Evolutionary conservation across 164 flowering plant species (phyloP).

Genomic region (Piper betle): DNA sequence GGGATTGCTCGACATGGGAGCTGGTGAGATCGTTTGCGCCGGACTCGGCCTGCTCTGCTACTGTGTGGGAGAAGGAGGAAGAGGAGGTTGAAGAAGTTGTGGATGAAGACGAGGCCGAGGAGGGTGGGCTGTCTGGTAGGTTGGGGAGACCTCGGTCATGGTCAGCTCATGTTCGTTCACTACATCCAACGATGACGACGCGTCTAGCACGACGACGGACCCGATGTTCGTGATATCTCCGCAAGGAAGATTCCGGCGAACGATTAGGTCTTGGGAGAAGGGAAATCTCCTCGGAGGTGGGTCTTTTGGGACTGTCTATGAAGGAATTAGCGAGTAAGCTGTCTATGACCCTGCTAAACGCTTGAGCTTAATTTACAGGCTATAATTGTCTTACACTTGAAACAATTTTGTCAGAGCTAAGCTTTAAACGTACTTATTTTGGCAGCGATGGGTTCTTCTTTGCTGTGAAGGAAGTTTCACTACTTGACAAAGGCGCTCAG

Average conservation of each 20-base stretch:
- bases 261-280: constrained; percentile 45
- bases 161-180: constrained; percentile 53
- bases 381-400: not conserved
- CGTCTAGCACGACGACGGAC: constrained; percentile 58
- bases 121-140: constrained; percentile 18
- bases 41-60: constrained; percentile 3
- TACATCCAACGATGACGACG: constrained; percentile 35
- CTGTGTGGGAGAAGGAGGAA: constrained; percentile 1
- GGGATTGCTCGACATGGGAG: constrained; percentile 56
- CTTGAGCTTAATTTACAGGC: not conserved
- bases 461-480: constrained; percentile 88
- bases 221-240: constrained; percentile 52
- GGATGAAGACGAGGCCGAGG: constrained; percentile 10
- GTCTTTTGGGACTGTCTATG: constrained; percentile 85
- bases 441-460: constrained; percentile 80
- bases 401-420: not conserved
- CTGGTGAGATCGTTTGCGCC: constrained; percentile 41
- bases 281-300: constrained; percentile 81
- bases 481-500: constrained; percentile 72
- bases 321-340: constrained; percentile 88
- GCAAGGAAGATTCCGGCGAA: constrained; percentile 29
- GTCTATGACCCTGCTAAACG: not conserved
- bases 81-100: constrained; percentile 12
- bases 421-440: not conserved
- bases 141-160: constrained; percentile 18